Evolutionary conservation across 495 filamentous ascomycete genomes (phyloP).

Genomic region (Cudoniella acicularis): DNA sequence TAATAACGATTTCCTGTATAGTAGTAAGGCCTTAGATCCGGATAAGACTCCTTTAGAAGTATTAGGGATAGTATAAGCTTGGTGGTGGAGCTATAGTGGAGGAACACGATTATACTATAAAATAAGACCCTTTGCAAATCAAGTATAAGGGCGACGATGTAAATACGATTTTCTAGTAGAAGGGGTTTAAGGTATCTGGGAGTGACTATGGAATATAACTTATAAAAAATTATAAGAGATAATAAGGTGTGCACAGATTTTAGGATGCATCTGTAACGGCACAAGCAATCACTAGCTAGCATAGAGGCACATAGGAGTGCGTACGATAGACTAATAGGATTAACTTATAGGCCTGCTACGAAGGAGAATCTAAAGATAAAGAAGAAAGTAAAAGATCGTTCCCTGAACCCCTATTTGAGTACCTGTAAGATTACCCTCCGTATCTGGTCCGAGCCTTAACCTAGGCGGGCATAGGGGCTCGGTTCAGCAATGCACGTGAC

Average conservation of each 20-base stretch:
- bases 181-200: neutral
- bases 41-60: too few relatives aligned
- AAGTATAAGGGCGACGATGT: neutral
- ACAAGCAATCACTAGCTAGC: neutral
- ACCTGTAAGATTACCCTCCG: too few relatives aligned
- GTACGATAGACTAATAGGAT: neutral
- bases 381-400: neutral
- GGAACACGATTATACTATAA: too few relatives aligned
- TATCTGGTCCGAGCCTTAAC: too few relatives aligned
- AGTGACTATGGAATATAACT: neutral
- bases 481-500: too few relatives aligned
- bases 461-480: too few relatives aligned
- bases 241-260: neutral
- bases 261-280: neutral
- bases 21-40: too few relatives aligned
- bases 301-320: neutral
- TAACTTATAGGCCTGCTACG: neutral
- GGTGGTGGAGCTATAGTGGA: too few relatives aligned
- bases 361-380: neutral
- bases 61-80: too few relatives aligned
- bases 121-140: too few relatives aligned
- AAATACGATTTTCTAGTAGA: neutral
- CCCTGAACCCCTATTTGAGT: too few relatives aligned
- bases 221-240: neutral
- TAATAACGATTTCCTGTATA: too few relatives aligned